Evolutionary conservation across 345 rosid species (phyloP).

Genomic region (Bretschneidera sinensis): DNA sequence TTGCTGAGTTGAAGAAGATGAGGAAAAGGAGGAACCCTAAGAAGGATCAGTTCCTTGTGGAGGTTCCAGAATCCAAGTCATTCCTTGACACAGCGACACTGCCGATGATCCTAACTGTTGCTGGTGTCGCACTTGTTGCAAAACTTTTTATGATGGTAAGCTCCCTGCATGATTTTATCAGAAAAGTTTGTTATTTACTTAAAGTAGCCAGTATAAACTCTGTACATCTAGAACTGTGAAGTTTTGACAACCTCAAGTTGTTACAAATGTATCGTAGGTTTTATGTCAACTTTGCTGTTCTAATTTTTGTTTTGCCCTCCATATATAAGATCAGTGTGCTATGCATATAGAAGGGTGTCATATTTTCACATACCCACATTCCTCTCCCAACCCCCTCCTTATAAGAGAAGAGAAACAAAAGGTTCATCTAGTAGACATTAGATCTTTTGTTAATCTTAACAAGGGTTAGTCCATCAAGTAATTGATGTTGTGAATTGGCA

Average conservation of each 20-base stretch:
- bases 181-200: neutral
- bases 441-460: neutral
- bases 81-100: conserved; percentile 70
- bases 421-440: neutral
- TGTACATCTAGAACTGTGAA: neutral
- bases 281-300: neutral
- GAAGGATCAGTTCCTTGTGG: conserved; percentile 62
- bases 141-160: conserved; percentile 87
- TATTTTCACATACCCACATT: too few species aligned
- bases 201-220: neutral
- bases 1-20: conserved; percentile 43
- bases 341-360: neutral
- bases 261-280: neutral
- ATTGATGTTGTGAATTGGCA: conserved; percentile 19
- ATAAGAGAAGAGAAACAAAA: neutral
- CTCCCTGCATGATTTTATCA: neutral
- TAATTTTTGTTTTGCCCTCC: neutral
- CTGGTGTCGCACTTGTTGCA: conserved; percentile 62
- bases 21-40: conserved; percentile 42
- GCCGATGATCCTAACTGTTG: conserved; percentile 69
- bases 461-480: neutral
- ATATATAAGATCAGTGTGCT: neutral
- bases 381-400: neutral
- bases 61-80: conserved; percentile 64
- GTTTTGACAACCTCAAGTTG: neutral